Base-by-base conservation (phyloP, 805 yeast genomes). In the Cyberlindnera xylosilytica region DNA sequence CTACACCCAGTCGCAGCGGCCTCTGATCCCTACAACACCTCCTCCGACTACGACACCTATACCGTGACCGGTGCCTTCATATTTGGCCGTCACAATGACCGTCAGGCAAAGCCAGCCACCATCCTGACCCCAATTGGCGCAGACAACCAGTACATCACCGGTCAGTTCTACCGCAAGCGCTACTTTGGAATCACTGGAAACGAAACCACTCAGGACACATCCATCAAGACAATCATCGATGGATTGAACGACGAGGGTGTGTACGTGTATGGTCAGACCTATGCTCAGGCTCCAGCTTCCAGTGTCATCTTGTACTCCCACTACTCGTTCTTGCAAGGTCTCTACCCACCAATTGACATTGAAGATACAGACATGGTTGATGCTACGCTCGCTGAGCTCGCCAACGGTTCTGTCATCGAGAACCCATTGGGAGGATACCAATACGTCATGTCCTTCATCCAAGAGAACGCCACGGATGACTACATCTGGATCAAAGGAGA, bases 81-180 rank as follows among this genome's bases (percentile, higher is more conserved):
- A 50, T 70, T 70, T 48, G 73, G 72, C 29, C 64, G 78, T 48
- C 78, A 73, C 54, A 74, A 73, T 41, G 78, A 73, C 52, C 64
- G 78, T 48, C 63, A 69, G 36, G 60, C 68, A 27, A 73, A 73
- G 46, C 78, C 77, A 13, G 68, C 74, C 6, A 54, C 52, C 30
- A 56, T 63, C 38, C 56, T 73, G 38, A 69, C 76, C 20, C 69
- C 74, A n/a, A 42, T 62, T 15, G 78, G 78, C 45, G 69, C 72
- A 9, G 42, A 39, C 17, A 56, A 62, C 39, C 72, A 65, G 50
- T 60, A 52, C 39, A 56, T 49, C n/a, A 57, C 66, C 13, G 78
- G 78, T 33, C 49, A 54, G 26, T 69, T 62, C 52, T 66, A 59
- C 58, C 61, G 72, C 44, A 56, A 68, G 44, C 64, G 78, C 46